These are phyloP conservation scores for Marasmius tenuissimus DNA, from an alignment of 1,284 basidiomycete genomes.

Conservation along the genomic window DNA sequence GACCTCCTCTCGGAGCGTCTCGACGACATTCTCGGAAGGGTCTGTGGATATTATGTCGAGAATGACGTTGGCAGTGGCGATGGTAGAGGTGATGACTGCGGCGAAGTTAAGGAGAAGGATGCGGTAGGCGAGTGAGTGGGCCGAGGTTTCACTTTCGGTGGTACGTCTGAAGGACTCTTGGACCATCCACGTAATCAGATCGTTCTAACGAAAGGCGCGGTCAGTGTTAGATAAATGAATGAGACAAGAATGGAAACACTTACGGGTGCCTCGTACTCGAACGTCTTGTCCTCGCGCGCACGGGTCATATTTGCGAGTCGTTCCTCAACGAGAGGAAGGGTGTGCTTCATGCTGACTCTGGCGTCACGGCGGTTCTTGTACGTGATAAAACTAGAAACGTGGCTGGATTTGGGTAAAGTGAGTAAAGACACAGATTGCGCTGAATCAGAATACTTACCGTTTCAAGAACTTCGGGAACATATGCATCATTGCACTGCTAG, in stretches of 20 bases:
- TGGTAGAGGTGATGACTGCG: slow-evolving; percentile 14
- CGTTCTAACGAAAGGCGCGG: slow-evolving; percentile 7
- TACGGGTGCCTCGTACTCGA: slow-evolving; percentile 16
- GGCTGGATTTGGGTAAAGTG: slow-evolving; percentile 1
- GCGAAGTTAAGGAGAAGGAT: slow-evolving; percentile 12
- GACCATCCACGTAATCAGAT: slow-evolving; percentile 19
- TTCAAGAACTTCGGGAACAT: slow-evolving; percentile 19
- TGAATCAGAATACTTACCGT: slow-evolving; percentile 9
- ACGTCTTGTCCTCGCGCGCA: slow-evolving; percentile 13
- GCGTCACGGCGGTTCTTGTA: slow-evolving; percentile 17
- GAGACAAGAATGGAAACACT: background rate
- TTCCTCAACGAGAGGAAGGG: slow-evolving; percentile 15
- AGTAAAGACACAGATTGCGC: background rate
- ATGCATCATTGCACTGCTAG: slow-evolving; percentile 17
- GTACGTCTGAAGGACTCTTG: slow-evolving; percentile 19
- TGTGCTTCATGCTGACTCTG: slow-evolving; percentile 15
- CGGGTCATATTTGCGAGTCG: slow-evolving; percentile 15
- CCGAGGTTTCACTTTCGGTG: slow-evolving; percentile 15
- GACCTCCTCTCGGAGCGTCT: slow-evolving; percentile 15
- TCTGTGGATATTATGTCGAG: slow-evolving; percentile 18
- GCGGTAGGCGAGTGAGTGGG: slow-evolving; percentile 14
- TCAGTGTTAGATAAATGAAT: background rate
- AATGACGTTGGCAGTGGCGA: slow-evolving; percentile 16
- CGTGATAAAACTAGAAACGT: slow-evolving; percentile 15
- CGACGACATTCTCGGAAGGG: slow-evolving; percentile 7